Evolutionary conservation across 2,329 filamentous ascomycete species (phyloP), one percentile per base, ranked within the genome.

Genomic region (Clathrospora elynae): DNA sequence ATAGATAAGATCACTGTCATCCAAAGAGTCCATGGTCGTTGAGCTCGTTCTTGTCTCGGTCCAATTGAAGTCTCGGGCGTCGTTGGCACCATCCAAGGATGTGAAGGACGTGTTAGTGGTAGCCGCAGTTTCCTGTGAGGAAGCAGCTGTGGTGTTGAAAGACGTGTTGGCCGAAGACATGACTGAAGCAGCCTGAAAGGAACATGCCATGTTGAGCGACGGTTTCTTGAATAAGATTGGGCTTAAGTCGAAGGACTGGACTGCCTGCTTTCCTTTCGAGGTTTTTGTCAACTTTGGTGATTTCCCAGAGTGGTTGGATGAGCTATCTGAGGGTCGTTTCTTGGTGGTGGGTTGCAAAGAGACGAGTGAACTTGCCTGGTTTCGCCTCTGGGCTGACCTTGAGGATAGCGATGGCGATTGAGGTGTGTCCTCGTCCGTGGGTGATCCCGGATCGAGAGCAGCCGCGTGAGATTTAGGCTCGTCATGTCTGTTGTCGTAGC

Each of bases 401-500:
- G 56, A 53, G 11, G 53, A 57, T 7, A 46, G 31, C 4, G 57
- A 59, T 23, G 61, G 59, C 3, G 62, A 65, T 11, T 44, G 58
- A 12, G 60, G 56, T 2, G 53, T 59, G 6, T 68, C 63, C 11
- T 59, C 62, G 20, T 67, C 65, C 2, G 66, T 69, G 1, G 62
- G 49, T 5, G 61, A 65, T 2, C 60, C 66, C 36, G 56, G 53
- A 14, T 62, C 54, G 4, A 41, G 35, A 10, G 51, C 49, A 4
- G 54, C 51, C 3, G 46, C 38, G 37, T 41, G 20, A 2, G 57
- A 51, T 2, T 53, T 38, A 7, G 44, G 25, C 5, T 53, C 42
- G 14, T 49, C 40, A 5, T 35, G 20, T 23, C 36, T 5, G 7
- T 34, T 10, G 5, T 16, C 22, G 11, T 28, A 46, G 6, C 14